Percentiles rank a stretch among this genome's conserved stretches.
phyloP scores from a whole-genome alignment of 2,329 filamentous ascomycete genomes.

The Endoconidiophora polonica region DNA sequence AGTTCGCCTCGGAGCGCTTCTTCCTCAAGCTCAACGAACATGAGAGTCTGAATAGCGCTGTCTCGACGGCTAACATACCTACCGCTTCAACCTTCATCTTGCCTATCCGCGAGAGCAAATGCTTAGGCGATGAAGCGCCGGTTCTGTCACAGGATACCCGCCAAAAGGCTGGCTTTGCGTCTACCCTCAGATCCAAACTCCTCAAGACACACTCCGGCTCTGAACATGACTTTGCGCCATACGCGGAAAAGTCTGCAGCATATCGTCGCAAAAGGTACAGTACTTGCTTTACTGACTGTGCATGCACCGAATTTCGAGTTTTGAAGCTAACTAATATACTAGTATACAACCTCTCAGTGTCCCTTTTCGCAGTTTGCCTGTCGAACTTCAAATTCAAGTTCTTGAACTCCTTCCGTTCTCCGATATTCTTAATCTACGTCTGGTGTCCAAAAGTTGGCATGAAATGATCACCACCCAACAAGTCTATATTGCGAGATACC shows the following conservation, averaged over 20 bases:
- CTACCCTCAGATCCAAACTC: constrained; percentile 24
- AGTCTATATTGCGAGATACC: constrained; percentile 42
- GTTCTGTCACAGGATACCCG: constrained; percentile 21
- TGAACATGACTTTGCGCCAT: not conserved
- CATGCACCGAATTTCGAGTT: not conserved
- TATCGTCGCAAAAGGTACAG: constrained; percentile 4
- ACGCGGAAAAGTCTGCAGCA: not conserved
- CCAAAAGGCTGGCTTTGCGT: constrained; percentile 25
- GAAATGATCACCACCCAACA: constrained; percentile 43
- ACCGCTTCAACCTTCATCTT: constrained; percentile 29
- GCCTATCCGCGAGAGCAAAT: constrained; percentile 28
- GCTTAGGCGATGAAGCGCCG: constrained; percentile 17
- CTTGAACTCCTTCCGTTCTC: constrained; percentile 42
- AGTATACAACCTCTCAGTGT: constrained; percentile 33
- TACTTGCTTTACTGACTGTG: no score
- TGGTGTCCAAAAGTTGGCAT: constrained; percentile 43
- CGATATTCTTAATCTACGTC: constrained; percentile 41
- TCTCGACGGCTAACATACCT: constrained; percentile 17
- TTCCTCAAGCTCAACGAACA: constrained; percentile 43
- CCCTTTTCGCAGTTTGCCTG: constrained; percentile 41
- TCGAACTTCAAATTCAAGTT: constrained; percentile 46
- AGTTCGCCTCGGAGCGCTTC: constrained; percentile 50
- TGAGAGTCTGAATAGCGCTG: constrained; percentile 23
- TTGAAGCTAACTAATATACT: constrained; percentile 14
- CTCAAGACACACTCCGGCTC: constrained; percentile 14